Evolutionary conservation across 805 yeast species (phyloP), one percentile per base, ranked within the genome.

Genomic region (Tetrapisispora taiwanensis): DNA sequence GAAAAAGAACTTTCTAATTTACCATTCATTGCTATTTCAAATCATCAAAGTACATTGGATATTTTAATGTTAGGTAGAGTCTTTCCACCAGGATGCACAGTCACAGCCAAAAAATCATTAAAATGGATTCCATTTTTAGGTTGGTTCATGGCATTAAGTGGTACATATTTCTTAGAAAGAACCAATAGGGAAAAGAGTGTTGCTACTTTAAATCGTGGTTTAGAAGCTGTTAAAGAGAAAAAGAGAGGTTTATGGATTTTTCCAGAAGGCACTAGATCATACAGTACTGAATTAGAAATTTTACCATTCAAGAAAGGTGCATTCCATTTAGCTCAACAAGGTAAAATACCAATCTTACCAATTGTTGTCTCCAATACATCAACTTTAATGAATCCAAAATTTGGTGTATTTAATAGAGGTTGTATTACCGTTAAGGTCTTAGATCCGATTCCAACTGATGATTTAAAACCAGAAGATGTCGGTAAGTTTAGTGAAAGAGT

Each of bases 221-320:
- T 86, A 43, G 62, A 65, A 10, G 70, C 70, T 22, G 71, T 92
- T 62, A 80, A 79, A 58, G 57, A 62, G 4, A 70, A 79, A 40
- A 77, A 79, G 57, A 80, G 89, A 54, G 85, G 83, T 14, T 72
- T 92, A 20, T 92, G 81, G 74, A 78, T 92, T 67, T 92, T 89
- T 72, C 96, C 97, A 22, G 99, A 92, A 66, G 99, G 99, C 24
- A 92, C 98, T 2, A 77, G 99, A 65, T 87, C 97, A 0, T 84
- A 81, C 51, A 67, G 83, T 10, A 65, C 75, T 20, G 72, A 72
- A 30, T 81, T 94, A 41, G 78, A 72, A 3, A 66, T 92, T 60
- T 72, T 87, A 41, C 95, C 95, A 1, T 87, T 92, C 69, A 92
- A 92, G 66, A 92, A 92, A 62, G 99, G 99, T 44, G 97, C 97